A percentile compares a stretch with the other conserved stretches of the same genome.
These are phyloP conservation scores for Phytophthora kernoviae DNA, from an alignment of 352 stramenopile species.

Conservation along the genomic window DNA sequence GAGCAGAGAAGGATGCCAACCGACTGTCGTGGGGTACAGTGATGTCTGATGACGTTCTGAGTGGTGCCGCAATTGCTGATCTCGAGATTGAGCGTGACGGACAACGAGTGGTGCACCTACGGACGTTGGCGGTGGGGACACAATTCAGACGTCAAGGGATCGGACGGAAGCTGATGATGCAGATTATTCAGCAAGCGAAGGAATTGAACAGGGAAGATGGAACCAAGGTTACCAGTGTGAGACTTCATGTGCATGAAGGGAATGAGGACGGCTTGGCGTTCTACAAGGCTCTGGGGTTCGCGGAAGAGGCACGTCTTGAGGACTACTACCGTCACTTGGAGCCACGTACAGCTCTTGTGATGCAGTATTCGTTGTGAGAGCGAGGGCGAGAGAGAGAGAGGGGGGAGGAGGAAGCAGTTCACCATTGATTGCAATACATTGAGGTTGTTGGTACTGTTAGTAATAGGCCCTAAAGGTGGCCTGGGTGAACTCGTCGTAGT, in stretches of 20 bases:
- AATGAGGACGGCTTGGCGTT: conserved; percentile 71
- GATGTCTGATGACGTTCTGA: conserved; percentile 12
- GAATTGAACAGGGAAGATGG: conserved; percentile 12
- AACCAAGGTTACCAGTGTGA: conserved; percentile 29
- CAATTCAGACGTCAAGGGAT: conserved; percentile 44
- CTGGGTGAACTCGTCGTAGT: conserved; percentile 92
- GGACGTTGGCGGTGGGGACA: conserved; percentile 45
- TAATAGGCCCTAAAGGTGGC: conserved; percentile 94
- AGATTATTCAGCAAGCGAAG: conserved; percentile 41
- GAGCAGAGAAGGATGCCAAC: conserved; percentile 46
- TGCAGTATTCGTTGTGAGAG: conserved; percentile 38
- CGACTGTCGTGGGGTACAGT: conserved; percentile 56
- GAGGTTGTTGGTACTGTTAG: conserved; percentile 14
- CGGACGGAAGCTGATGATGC: conserved; percentile 39
- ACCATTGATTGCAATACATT: background rate
- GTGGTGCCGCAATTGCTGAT: conserved; percentile 46
- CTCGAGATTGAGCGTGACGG: conserved; percentile 37
- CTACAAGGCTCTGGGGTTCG: conserved; percentile 59
- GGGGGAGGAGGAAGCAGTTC: background rate
- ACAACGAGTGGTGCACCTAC: conserved; percentile 40
- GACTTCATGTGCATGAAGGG: conserved; percentile 64
- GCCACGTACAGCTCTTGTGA: conserved; percentile 54
- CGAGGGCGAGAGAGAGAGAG: background rate
- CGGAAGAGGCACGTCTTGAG: conserved; percentile 47
- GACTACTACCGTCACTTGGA: conserved; percentile 72